Evolutionary conservation across 768 basidiomycete genomes (phyloP).

Genomic region (Mrakia hoshinonis): DNA sequence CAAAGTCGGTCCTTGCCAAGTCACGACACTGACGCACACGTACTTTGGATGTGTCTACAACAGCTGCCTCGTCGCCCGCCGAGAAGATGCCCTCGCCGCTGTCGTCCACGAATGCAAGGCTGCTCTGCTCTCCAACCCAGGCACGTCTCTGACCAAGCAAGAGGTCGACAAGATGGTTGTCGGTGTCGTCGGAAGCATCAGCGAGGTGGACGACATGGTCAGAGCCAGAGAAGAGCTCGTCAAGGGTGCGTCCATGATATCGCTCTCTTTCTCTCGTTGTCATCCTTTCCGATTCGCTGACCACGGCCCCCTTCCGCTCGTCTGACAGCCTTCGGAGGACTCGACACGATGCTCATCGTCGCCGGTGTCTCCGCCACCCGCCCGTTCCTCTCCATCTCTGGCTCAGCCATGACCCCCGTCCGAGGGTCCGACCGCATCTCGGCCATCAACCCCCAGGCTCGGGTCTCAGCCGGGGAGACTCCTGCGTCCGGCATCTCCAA

Average conservation of each 20-base stretch:
- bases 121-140: constrained; percentile 29
- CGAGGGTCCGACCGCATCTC: not conserved
- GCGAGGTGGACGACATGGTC: constrained; percentile 59
- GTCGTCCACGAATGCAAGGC: constrained; percentile 55
- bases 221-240: constrained; percentile 50
- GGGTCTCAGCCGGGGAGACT: constrained; percentile 37
- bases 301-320: too few species aligned
- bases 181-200: constrained; percentile 55
- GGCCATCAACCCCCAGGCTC: not conserved
- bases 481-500: constrained; percentile 53
- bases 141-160: not conserved
- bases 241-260: constrained; percentile 46
- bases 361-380: constrained; percentile 77
- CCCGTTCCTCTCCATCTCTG: constrained; percentile 64
- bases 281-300: not conserved
- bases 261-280: not conserved
- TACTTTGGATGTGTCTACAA: too few species aligned
- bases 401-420: constrained; percentile 32
- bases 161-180: constrained; percentile 41
- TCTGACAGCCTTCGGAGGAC: constrained; percentile 46
- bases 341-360: constrained; percentile 72
- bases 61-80: constrained; percentile 62
- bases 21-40: too few species aligned
- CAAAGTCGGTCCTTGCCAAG: too few species aligned
- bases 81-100: constrained; percentile 49